Base-by-base conservation (phyloP, 306 rosid genomes). In the Lablab purpureus region DNA sequence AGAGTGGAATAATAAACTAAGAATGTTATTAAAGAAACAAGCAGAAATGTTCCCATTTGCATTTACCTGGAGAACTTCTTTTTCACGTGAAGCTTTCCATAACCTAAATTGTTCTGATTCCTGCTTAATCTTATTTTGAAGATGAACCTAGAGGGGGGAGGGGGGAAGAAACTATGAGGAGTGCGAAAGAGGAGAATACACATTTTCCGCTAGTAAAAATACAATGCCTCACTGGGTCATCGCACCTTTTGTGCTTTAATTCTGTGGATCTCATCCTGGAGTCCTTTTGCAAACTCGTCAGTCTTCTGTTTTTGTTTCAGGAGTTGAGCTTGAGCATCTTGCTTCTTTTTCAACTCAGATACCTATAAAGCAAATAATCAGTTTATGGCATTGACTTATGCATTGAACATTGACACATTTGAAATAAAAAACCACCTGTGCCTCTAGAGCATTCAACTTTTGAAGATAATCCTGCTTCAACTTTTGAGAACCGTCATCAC, bases 11-110 rank as follows among this genome's bases (percentile, higher is more conserved):
- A 70, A 60, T 41, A 34, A 22, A 54, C 59, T 34, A 51, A 60
- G 46, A 45, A 46, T 47, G 41, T 54, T 25, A 50, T 28, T 52
- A 14, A 54, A 72, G 23, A n/a, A 70, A 17, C n/a, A 56, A 18
- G 54, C 22, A 60, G 67, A 73, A 75, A 12, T 83, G 52, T 28
- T 47, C 45, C 52, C 55, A 2, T 64, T n/a, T 43, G 45, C 62
- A 73, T 75, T 81, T 91, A 96, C 99, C 98, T 96, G 99, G 40
- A 93, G 96, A 74, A 96, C 94, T 89, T 96, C 99, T 81, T 90
- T 96, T 77, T 93, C 98, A 10, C 99, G 89, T 49, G 92, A 88
- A 79, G 91, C 94, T 85, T 96, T 96, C 99, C 99, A 96, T 78
- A 77, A 68, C 83, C 99, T 89, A 87, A 93, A 96, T 56, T 96